Evolutionary conservation across 2,329 filamentous ascomycete genomes (phyloP).

Genomic region (Endocalyx cinctus): DNA sequence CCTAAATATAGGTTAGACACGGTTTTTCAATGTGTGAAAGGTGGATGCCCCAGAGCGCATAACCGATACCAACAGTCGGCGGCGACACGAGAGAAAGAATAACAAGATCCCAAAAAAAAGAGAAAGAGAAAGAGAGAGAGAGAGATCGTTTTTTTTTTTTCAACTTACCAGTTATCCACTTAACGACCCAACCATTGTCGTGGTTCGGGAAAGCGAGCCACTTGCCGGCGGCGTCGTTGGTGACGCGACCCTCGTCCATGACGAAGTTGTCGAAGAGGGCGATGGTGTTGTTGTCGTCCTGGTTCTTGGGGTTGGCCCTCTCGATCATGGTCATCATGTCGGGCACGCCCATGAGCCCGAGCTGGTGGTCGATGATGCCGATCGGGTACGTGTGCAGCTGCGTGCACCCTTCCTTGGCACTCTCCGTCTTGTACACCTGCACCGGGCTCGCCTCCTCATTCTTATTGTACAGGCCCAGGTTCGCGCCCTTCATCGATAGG

Average conservation of each 20-base stretch:
- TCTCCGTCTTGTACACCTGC: constrained; percentile 25
- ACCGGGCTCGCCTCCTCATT: constrained; percentile 15
- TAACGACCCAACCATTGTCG: constrained; percentile 25
- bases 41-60: too few species aligned
- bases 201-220: constrained; percentile 32
- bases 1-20: too few species aligned
- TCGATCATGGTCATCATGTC: constrained; percentile 28
- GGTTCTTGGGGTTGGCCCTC: constrained; percentile 26
- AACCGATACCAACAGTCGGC: too few species aligned
- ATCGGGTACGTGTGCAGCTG: constrained; percentile 35
- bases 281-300: constrained; percentile 19
- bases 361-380: constrained; percentile 30
- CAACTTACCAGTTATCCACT: constrained; percentile 33
- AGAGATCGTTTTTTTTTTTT: neutral
- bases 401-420: constrained; percentile 20
- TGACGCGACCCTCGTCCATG: constrained; percentile 20
- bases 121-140: neutral
- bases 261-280: constrained; percentile 32
- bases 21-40: too few species aligned
- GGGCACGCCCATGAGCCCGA: constrained; percentile 31
- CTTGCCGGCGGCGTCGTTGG: constrained; percentile 16
- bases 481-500: constrained; percentile 24
- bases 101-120: constrained; percentile 1
- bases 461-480: constrained; percentile 27
- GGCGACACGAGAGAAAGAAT: constrained; percentile 1